phyloP scores from a whole-genome alignment of 441 rosid genomes.

The Isatis lusitanica region DNA sequence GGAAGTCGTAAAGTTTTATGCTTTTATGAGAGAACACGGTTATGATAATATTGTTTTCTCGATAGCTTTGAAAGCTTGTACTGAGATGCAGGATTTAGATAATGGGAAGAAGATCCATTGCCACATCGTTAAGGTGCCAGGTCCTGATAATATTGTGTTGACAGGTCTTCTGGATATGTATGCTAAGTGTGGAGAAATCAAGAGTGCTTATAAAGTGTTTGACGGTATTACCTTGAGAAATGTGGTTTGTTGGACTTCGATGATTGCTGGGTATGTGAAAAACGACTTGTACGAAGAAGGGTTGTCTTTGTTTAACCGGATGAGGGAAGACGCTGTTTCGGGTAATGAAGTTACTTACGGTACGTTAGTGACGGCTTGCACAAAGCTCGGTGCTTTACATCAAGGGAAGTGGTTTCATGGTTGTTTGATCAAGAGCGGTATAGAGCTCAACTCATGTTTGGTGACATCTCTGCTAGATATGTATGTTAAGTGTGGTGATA shows the following conservation, averaged over 20 bases:
- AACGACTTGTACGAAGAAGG: constrained; percentile 46
- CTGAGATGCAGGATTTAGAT: constrained; percentile 45
- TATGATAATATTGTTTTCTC: constrained; percentile 54
- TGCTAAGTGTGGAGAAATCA: constrained; percentile 49
- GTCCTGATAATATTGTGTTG: constrained; percentile 50
- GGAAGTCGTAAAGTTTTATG: constrained; percentile 41
- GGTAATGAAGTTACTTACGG: constrained; percentile 55
- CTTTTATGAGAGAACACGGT: constrained; percentile 32
- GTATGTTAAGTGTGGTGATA: constrained; percentile 59
- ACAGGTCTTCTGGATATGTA: constrained; percentile 65
- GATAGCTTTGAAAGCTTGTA: constrained; percentile 52
- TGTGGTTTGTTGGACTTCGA: constrained; percentile 71
- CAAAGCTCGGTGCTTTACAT: constrained; percentile 55
- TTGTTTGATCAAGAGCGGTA: constrained; percentile 52
- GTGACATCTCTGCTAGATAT: constrained; percentile 50
- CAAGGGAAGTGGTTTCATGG: constrained; percentile 72
- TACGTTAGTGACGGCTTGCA: constrained; percentile 51
- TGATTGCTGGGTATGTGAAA: constrained; percentile 61
- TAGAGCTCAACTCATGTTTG: constrained; percentile 44
- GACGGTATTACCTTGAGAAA: constrained; percentile 33
- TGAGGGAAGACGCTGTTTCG: constrained; percentile 45
- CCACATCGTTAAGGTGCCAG: constrained; percentile 43
- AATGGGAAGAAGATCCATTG: constrained; percentile 56
- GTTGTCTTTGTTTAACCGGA: constrained; percentile 49
- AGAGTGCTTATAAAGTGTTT: constrained; percentile 42